phyloP scores from a whole-genome alignment of 106 monocot species.

The Acorus calamus region DNA sequence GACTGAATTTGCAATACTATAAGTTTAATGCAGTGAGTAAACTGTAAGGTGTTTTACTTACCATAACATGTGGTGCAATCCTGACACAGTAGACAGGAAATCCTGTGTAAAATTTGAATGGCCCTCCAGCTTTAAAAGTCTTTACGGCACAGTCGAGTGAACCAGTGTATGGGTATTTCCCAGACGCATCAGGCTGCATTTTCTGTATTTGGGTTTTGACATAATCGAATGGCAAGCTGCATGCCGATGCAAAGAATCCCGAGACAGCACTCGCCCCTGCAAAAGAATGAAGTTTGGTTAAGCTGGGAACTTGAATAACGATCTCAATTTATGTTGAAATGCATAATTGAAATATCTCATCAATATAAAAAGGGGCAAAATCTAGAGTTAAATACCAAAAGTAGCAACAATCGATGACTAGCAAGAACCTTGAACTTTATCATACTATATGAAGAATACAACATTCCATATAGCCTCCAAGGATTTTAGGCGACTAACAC shows the following conservation, averaged over 20 bases:
- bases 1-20: neutral
- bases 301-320: neutral
- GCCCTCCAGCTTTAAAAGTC: slow-evolving; percentile 62
- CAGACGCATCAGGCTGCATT: slow-evolving; percentile 68
- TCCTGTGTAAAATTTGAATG: slow-evolving; percentile 69
- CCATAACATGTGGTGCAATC: slow-evolving; percentile 88
- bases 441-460: too few species aligned
- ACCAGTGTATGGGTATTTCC: slow-evolving; percentile 80
- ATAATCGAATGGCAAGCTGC: slow-evolving; percentile 82
- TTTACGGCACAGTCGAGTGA: slow-evolving; percentile 66
- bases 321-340: too few species aligned
- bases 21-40: neutral
- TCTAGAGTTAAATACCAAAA: too few species aligned
- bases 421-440: too few species aligned
- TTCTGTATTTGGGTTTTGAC: slow-evolving; percentile 92
- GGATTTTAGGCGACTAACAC: too few species aligned
- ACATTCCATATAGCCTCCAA: too few species aligned
- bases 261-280: slow-evolving; percentile 68
- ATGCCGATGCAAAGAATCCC: slow-evolving; percentile 68
- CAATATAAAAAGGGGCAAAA: too few species aligned
- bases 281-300: neutral
- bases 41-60: slow-evolving; percentile 5
- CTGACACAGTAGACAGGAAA: slow-evolving; percentile 84
- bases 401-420: too few species aligned
- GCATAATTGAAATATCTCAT: too few species aligned